Evolutionary conservation across 2,329 filamentous ascomycete genomes (phyloP), one percentile per base, ranked within the genome.

Genomic region (Hypoxylon sp.): DNA sequence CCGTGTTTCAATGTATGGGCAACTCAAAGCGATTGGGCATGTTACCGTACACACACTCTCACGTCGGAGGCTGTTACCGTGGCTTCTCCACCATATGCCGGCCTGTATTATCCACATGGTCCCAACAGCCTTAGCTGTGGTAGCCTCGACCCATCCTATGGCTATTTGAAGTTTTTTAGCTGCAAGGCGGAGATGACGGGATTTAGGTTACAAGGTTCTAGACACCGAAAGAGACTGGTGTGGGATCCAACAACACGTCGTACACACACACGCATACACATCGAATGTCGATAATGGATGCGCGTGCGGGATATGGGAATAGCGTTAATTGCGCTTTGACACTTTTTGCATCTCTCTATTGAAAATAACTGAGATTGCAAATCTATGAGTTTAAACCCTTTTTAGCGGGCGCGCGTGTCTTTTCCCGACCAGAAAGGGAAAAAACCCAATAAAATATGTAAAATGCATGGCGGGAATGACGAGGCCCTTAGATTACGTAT

Each of bases 1-100:
- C 59, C 65, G 52, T 62, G 54, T 65, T 52, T 65, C 44, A 49
- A 53, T 46, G 47, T 20, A 53, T 52, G 56, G 65, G 65, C 65
- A 68, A 62, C 59, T 64, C 55, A 68, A 59, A 59, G 65, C 65
- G 65, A 68, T 51, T 62, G 26, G 28, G 39, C 37, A 68, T 68
- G 59, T 56, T 55, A 68, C 65, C 65, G 52, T 65, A 67, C 65
- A 68, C 58, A 60, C 56, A 67, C 64, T 32, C 57, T 67, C 49
- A 50, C 60, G 62, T 67, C 54, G 11, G 41, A 49, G 19, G 58
- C 62, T 65, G 62, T 57, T 32, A 61, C 59, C 41, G 59, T 65
- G 62, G 46, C 62, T 52, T 62, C 46, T 39, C 55, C 56, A 20
- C n/a, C 52, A 60, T 60, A 56, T 62, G 61, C 59, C 55, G 62